Base-by-base conservation (phyloP, 257 asterid species). In the Solanum paucissectum region DNA sequence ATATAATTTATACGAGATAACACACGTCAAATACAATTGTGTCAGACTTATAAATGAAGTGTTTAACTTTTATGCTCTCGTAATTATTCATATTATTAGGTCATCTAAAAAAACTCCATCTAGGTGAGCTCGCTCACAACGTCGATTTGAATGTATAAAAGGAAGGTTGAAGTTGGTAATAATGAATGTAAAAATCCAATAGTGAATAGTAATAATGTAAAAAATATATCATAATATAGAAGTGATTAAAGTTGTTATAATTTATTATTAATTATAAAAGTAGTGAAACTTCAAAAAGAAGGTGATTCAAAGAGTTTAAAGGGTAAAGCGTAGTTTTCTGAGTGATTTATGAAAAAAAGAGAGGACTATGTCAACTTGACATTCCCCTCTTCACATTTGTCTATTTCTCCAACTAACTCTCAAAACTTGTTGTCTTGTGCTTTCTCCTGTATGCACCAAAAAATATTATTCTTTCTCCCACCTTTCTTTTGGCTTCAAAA, bases 311-410 rank as follows among this genome's bases (percentile, higher is more conserved):
- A 84, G 87, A 18, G 71, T 44, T 38, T 42, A 73, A 33, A 83
- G 66, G 92, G 92, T 72, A 86, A 76, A 84, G 86, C 92, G 88
- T 64, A 88, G 40, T 83, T 40, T 74, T 83, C 89, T 90, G 27
- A 66, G 36, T 14, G 37, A 89, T 84, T 23, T 49, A 71, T 49
- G 69, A 60, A 74, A 76, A 84, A 44, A 66, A 2, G 62, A 77
- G 29, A 84, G 60, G 89, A 84, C 77, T 36, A 2, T 37, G 87
- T 87, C 88, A 87, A 72, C 86, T 82, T 82, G 29, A 49, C 42
- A 82, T 27, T 82, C 44, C 14, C 69, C 86, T 16, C 86, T 82
- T 82, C 44, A 49, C 86, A 49, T 82, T 82, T 82, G 86, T 82
- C 44, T n/a, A 82, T 72, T 25, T 84, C 7, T 73, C 58, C 83